These are phyloP conservation scores for Lyophyllum decastes DNA, from an alignment of 768 basidiomycete species.

Conservation along the genomic window DNA sequence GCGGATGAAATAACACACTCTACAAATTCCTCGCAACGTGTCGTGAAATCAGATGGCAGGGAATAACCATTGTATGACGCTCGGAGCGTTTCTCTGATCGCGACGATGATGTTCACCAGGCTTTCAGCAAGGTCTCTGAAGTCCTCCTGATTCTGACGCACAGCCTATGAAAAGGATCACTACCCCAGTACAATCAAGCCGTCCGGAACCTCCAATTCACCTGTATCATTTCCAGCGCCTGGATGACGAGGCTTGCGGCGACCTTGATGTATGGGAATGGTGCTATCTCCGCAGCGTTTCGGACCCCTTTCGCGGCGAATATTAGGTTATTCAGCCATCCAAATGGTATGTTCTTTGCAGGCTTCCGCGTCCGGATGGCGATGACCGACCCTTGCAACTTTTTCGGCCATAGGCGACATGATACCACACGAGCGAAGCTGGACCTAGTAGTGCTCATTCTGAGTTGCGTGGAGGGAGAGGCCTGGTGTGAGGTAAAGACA, in stretches of 20 bases:
- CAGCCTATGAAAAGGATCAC: background rate
- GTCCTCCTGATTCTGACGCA: conserved; percentile 3
- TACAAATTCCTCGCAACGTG: conserved; percentile 1
- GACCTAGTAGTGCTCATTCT: too few relatives aligned
- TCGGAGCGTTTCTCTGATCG: conserved; percentile 5
- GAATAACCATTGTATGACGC: background rate
- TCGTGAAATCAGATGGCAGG: background rate
- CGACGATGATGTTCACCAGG: conserved; percentile 6
- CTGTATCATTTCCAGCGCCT: conserved; percentile 7
- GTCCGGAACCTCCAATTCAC: too few relatives aligned
- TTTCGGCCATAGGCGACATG: too few relatives aligned
- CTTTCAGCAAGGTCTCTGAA: conserved; percentile 7
- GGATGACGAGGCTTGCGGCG: conserved; percentile 8
- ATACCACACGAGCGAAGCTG: too few relatives aligned
- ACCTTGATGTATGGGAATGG: conserved; percentile 4
- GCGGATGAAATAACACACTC: conserved; percentile 1
- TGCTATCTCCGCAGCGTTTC: conserved; percentile 1
- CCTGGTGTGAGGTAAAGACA: too few relatives aligned
- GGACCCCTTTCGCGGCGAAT: background rate
- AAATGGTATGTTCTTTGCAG: too few relatives aligned
- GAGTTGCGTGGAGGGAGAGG: too few relatives aligned
- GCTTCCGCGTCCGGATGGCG: too few relatives aligned
- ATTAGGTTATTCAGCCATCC: conserved; percentile 8
- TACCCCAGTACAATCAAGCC: background rate
- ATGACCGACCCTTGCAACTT: too few relatives aligned